Base-by-base conservation (phyloP, 2,329 filamentous ascomycete species). In the Claviceps maximensis region DNA sequence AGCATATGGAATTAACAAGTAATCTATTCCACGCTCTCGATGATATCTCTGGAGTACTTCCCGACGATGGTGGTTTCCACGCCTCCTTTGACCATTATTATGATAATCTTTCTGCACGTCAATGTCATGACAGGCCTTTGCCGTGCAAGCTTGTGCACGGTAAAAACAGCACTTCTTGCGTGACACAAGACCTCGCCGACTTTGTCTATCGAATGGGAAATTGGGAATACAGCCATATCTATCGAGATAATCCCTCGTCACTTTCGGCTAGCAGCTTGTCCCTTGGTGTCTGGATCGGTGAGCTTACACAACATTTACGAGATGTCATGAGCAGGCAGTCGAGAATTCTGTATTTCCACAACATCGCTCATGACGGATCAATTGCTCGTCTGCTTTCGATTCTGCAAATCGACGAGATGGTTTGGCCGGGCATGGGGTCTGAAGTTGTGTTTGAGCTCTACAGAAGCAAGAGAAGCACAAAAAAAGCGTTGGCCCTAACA, bases 361-460 rank as follows among this genome's bases (percentile, higher is more conserved):
- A 91, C 57, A 75, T 93, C 40, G 87, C 86, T 2, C 87, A 94
- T 60, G 88, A 93, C 60, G 88, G 87, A 2, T 84, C 80, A 3
- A 62, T 90, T 7, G 81, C 83, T 12, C 70, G 80, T 2, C 61
- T 91, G 7, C 70, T 93, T 23, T 79, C 79, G 2, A 75, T 90
- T 17, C 63, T 93, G 61, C 87, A 91, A 68, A 62, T 86, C 1
- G 82, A 88, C 23, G 65, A 73, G 51, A 91, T 91, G 86, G 81
- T 89, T 1, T 91, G 87, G 87, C 87, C 87, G 0, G 87, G 87
- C 0, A 89, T 91, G 86, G 87, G 87, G 0, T 74, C 80, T 10
- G 87, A 91, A 68, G 74, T 91, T 0, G 78, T 89, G 0, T 89
- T 90, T 63, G 87, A 91, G 69, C 63, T 90, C 31, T 89, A 82